Conservation (phyloP, 257 asterid species). For the Ehretia macrophylla region DNA sequence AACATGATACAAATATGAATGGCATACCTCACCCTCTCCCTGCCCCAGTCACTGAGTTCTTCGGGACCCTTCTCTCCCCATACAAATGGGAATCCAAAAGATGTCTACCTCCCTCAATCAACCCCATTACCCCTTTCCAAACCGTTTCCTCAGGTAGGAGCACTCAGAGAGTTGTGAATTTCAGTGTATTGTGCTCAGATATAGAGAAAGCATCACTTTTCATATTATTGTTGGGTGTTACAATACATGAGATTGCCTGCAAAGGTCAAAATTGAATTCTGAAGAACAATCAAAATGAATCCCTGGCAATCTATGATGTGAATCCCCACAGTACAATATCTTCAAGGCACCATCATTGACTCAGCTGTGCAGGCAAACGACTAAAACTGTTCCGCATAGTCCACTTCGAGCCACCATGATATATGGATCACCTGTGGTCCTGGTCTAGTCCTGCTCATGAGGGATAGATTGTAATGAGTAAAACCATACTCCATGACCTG, state of each 20-base stretch:
- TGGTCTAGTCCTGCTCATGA: constrained; percentile 52
- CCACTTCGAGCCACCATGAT: constrained; percentile 13
- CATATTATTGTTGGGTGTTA: constrained; percentile 18
- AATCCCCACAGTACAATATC: constrained; percentile 16
- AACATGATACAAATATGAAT: too few relatives aligned
- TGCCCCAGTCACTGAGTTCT: too few relatives aligned
- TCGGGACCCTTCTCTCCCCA: too few relatives aligned
- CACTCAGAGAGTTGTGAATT: neutral
- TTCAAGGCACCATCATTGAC: constrained; percentile 20
- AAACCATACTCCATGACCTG: too few relatives aligned
- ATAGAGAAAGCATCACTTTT: constrained; percentile 9
- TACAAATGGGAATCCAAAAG: too few relatives aligned
- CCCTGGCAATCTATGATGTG: constrained; percentile 21
- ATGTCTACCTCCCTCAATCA: too few relatives aligned
- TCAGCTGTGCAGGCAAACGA: constrained; percentile 13
- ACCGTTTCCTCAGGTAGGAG: too few relatives aligned
- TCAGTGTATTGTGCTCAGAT: neutral
- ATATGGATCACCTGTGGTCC: constrained; percentile 34
- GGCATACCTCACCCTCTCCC: too few relatives aligned
- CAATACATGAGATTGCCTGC: constrained; percentile 21
- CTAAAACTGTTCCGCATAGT: constrained; percentile 17
- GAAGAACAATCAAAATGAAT: constrained; percentile 28
- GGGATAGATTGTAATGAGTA: neutral
- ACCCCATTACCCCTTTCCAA: too few relatives aligned
- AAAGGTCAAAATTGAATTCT: constrained; percentile 44